phyloP scores from a whole-genome alignment of 495 filamentous ascomycete species.

The Annulohypoxylon stygium region DNA sequence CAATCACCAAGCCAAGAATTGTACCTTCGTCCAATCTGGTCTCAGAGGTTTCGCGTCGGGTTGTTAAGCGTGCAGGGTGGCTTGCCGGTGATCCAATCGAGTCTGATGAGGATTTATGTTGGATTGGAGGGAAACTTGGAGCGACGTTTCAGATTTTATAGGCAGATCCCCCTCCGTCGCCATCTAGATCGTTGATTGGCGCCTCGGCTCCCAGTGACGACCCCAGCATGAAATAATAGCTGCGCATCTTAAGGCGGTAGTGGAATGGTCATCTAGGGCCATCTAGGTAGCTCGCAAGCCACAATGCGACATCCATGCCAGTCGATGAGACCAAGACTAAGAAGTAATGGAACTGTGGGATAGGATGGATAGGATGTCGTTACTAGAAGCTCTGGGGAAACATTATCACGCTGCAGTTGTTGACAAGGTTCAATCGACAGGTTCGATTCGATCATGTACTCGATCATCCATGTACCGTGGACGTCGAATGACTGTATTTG shows the following conservation, averaged over 20 bases:
- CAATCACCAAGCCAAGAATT: constrained; percentile 40
- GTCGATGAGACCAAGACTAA: constrained; percentile 2
- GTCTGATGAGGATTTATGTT: constrained; percentile 31
- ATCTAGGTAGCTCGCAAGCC: constrained; percentile 18
- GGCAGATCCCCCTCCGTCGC: constrained; percentile 35
- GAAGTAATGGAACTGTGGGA: background rate
- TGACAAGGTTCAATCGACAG: constrained; percentile 8
- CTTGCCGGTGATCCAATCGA: constrained; percentile 37
- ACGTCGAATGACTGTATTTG: constrained; percentile 5
- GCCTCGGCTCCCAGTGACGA: constrained; percentile 26
- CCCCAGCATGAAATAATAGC: constrained; percentile 41
- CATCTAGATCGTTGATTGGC: constrained; percentile 36
- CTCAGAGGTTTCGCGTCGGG: constrained; percentile 25
- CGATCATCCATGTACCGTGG: background rate
- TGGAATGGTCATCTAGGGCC: constrained; percentile 15
- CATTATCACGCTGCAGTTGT: constrained; percentile 10
- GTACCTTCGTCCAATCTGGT: constrained; percentile 33
- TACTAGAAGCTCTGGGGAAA: constrained; percentile 8
- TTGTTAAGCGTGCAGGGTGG: constrained; percentile 38
- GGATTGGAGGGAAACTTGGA: constrained; percentile 42
- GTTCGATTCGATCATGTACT: constrained; percentile 3
- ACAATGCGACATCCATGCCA: constrained; percentile 26
- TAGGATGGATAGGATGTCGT: background rate
- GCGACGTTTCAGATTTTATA: constrained; percentile 48
- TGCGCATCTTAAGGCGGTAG: constrained; percentile 40